Base-by-base conservation (phyloP, 441 rosid genomes). In the Populus hybrid region DNA sequence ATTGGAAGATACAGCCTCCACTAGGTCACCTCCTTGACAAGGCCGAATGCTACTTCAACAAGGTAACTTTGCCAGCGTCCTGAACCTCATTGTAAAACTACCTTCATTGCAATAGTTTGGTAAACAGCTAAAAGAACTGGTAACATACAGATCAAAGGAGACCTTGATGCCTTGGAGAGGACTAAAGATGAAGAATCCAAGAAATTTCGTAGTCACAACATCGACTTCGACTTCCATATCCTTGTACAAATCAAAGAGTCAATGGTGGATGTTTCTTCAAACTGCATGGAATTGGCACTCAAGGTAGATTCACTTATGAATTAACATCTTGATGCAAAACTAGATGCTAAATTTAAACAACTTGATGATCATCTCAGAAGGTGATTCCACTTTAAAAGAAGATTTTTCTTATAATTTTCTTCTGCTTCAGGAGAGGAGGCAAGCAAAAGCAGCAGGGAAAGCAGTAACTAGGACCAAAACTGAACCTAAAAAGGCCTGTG, bases 221-320 rank as follows among this genome's bases (percentile, higher is more conserved):
- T 96, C 70, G 84, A 90, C 18, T 91, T 96, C 72, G 95, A 94
- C 84, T 94, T 96, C 84, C 80, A 87, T 46, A 80, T 94, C 75
- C 89, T 96, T 3, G 69, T 92, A 70, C 92, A 84, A 78, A 90
- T 94, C 78, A 96, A 96, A 84, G 99, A 96, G 83, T 81, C 95
- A 66, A 86, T 92, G 87, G 98, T 96, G 78, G 98, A 96, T 88
- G 87, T 93, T 76, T 96, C 97, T 75, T 93, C 99, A 11, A 89
- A 82, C 81, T 91, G 97, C 82, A 96, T 93, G 97, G 99, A 96
- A 80, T 80, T 91, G 68, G 96, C 95, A 71, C 83, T 96, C 67
- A 91, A 91, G 95, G 98, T 93, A 87, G 34, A 2, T 54, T 35
- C 72, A 69, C 11, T 35, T 16, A 6, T 34, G 64, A 10, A 18